Evolutionary conservation across 2,329 filamentous ascomycete genomes (phyloP).

Genomic region (Pyrenophora teres): DNA sequence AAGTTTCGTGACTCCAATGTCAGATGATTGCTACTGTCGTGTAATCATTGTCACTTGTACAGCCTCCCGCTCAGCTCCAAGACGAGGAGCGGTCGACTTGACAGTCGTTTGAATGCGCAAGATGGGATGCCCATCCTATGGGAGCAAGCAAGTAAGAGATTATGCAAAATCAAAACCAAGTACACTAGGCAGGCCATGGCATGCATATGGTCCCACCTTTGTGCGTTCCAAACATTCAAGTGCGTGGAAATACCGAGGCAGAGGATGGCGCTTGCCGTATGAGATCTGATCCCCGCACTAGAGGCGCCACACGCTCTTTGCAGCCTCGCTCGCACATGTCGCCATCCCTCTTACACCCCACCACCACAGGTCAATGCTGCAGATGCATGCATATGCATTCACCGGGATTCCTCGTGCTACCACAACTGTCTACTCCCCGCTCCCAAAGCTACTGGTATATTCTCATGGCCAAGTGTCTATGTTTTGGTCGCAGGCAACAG

Average conservation of each 20-base stretch:
- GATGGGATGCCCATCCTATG: no score
- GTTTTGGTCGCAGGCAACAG: no score
- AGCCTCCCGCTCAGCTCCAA: conserved; percentile 6
- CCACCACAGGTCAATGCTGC: no score
- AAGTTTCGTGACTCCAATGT: no score
- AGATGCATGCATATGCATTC: not conserved
- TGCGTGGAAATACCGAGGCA: not conserved
- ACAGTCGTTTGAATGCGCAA: no score
- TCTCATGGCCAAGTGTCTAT: not conserved
- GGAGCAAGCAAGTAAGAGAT: no score
- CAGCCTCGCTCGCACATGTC: conserved; percentile 3
- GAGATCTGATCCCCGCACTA: conserved; percentile 1
- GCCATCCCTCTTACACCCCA: not conserved
- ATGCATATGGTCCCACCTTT: not conserved
- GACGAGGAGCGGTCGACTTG: conserved; percentile 6
- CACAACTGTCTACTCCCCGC: not conserved
- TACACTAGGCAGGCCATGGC: no score
- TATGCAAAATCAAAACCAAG: no score
- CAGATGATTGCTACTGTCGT: conserved; percentile 2
- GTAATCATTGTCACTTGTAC: conserved; percentile 11
- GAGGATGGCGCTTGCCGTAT: not conserved
- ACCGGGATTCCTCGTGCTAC: not conserved
- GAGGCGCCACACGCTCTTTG: not conserved
- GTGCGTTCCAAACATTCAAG: not conserved
- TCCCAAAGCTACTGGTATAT: not conserved